phyloP scores from a whole-genome alignment of 2,329 filamentous ascomycete species.

The Kalmusia sp. region DNA sequence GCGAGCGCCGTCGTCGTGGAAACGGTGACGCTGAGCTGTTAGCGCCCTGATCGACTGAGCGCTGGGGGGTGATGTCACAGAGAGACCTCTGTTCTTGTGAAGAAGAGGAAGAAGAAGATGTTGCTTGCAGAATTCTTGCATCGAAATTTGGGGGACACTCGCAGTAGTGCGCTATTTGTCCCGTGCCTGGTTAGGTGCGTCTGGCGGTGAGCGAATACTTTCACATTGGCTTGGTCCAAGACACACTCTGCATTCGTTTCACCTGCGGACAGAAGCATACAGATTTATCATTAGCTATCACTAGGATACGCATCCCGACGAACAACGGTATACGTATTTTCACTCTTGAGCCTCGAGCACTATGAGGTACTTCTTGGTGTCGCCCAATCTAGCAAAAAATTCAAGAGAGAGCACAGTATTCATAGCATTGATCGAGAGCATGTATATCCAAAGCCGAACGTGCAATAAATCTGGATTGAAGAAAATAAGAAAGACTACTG shows the following conservation, averaged over 20 bases:
- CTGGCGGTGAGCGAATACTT: constrained; percentile 1
- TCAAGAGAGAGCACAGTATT: too few species aligned
- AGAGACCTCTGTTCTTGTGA: not conserved
- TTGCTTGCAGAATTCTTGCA: not conserved
- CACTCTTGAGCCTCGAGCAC: too few species aligned
- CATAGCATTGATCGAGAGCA: too few species aligned
- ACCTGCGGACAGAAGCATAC: not conserved
- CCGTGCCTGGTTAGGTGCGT: not conserved
- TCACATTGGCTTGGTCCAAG: not conserved
- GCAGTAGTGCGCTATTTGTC: not conserved
- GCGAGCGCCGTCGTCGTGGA: constrained; percentile 19
- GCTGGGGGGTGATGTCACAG: not conserved
- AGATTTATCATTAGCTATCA: not conserved
- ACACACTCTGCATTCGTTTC: not conserved
- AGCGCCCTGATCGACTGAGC: not conserved
- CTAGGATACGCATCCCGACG: not conserved
- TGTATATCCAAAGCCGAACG: too few species aligned
- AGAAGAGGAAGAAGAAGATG: not conserved
- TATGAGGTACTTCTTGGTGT: too few species aligned
- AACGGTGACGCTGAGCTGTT: constrained; percentile 2
- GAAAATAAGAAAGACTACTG: too few species aligned
- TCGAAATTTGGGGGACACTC: too few species aligned
- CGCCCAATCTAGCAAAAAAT: too few species aligned
- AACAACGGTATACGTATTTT: too few species aligned
- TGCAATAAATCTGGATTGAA: too few species aligned